Evolutionary conservation across 2,329 filamentous ascomycete species (phyloP).

Genomic region (Fusarium goolgardi): DNA sequence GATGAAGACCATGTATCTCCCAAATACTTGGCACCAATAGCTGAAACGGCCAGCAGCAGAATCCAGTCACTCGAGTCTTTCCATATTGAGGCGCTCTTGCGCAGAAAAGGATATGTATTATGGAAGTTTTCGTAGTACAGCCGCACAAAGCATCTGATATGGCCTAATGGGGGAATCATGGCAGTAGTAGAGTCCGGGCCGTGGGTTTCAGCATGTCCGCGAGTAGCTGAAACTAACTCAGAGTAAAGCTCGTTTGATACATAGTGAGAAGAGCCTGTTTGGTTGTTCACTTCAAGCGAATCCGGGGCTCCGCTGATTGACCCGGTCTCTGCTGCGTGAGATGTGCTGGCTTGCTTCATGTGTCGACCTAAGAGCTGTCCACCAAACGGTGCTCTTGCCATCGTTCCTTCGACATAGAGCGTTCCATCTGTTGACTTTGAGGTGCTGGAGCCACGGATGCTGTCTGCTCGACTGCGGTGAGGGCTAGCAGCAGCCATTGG

Average conservation of each 20-base stretch:
- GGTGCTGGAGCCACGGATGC: slow-evolving; percentile 4
- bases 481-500: background rate
- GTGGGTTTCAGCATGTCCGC: background rate
- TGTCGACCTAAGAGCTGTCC: slow-evolving; percentile 5
- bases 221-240: background rate
- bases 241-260: slow-evolving; percentile 11
- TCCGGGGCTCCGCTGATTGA: background rate
- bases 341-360: background rate
- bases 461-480: background rate
- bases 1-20: slow-evolving; percentile 4
- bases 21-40: slow-evolving; percentile 13
- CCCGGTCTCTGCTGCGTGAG: background rate
- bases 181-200: background rate
- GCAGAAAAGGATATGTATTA: slow-evolving; percentile 32
- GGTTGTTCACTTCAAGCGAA: background rate
- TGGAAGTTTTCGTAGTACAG: slow-evolving; percentile 36
- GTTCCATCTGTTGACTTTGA: slow-evolving; percentile 18
- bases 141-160: slow-evolving; percentile 15
- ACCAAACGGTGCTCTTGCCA: slow-evolving; percentile 26
- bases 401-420: slow-evolving; percentile 23
- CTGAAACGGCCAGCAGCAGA: slow-evolving; percentile 14
- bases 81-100: slow-evolving; percentile 8
- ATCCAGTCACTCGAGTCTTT: slow-evolving; percentile 1
- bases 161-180: slow-evolving; percentile 17
- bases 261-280: background rate